Evolutionary conservation across 176 grass and related monocot species (phyloP).

Genomic region (Rhynchospora tenuis): DNA sequence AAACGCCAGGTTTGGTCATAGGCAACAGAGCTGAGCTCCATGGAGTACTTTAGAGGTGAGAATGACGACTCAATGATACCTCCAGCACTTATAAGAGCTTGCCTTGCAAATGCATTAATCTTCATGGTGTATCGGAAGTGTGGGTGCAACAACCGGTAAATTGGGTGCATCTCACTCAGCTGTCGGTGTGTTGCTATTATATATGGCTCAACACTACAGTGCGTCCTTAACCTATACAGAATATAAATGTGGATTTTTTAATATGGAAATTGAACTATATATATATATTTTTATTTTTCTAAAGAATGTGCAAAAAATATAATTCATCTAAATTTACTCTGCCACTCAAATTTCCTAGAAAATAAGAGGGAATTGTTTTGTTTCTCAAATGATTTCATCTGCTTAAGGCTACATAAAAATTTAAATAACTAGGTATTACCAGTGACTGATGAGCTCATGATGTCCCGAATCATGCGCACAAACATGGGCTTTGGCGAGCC

Average conservation of each 20-base stretch:
- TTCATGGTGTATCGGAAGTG: conserved; percentile 84
- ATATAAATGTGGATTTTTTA: neutral
- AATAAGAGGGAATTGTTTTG: too few relatives aligned
- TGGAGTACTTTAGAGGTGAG: conserved; percentile 55
- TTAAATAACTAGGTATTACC: conserved; percentile 21
- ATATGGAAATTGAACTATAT: neutral
- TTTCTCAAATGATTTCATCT: neutral
- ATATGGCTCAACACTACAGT: conserved; percentile 69
- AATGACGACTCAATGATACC: conserved; percentile 69
- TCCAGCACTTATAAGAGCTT: conserved; percentile 46
- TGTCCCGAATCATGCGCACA: conserved; percentile 64
- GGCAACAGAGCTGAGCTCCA: conserved; percentile 67
- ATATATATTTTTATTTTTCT: neutral
- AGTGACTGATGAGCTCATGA: conserved; percentile 83
- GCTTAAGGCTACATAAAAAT: neutral
- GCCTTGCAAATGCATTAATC: conserved; percentile 63
- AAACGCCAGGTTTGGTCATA: conserved; percentile 79
- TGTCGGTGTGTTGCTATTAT: conserved; percentile 69
- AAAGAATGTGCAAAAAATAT: neutral
- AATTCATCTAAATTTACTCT: too few relatives aligned
- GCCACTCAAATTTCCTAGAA: too few relatives aligned
- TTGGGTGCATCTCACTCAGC: conserved; percentile 77
- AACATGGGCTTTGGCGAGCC: conserved; percentile 69
- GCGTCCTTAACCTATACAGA: conserved; percentile 48
- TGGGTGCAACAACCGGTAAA: conserved; percentile 59